Conservation (phyloP, 495 filamentous ascomycete species). For the Aspergillus haitiensis region DNA sequence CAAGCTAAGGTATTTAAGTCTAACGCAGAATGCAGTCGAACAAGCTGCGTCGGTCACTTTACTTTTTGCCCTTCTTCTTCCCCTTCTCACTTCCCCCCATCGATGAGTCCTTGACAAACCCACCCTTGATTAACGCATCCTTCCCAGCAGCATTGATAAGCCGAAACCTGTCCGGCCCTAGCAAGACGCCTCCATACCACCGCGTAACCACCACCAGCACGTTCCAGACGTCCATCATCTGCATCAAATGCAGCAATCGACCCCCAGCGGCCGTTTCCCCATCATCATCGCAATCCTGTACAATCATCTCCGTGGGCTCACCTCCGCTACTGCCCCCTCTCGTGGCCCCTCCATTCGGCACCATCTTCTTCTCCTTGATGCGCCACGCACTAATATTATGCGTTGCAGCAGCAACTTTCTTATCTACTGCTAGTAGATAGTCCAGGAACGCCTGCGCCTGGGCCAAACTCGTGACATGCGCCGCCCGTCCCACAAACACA, state of each 20-base stretch:
- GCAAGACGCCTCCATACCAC: conserved; percentile 89
- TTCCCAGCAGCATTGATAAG: conserved; percentile 84
- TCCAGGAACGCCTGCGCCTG: conserved; percentile 69
- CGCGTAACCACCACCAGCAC: conserved; percentile 89
- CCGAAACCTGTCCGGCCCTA: conserved; percentile 86
- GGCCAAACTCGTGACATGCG: conserved; percentile 60
- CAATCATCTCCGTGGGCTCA: conserved; percentile 53
- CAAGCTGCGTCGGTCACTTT: conserved; percentile 15
- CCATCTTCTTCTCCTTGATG: conserved; percentile 46
- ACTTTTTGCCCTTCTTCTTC: conserved; percentile 62
- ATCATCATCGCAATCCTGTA: conserved; percentile 93
- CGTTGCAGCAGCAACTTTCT: conserved; percentile 77
- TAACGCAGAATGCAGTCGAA: no score
- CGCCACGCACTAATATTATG: conserved; percentile 85
- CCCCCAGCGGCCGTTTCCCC: conserved; percentile 93
- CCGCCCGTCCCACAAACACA: conserved; percentile 77
- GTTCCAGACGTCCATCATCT: conserved; percentile 92
- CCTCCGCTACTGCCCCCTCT: no score
- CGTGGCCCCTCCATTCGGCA: conserved; percentile 25
- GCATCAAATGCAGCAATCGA: conserved; percentile 82
- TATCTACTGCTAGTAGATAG: conserved; percentile 76
- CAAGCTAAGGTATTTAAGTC: no score
- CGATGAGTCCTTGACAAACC: conserved; percentile 53
- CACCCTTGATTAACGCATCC: conserved; percentile 81
- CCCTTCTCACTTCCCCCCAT: conserved; percentile 42